These are phyloP conservation scores for Mycotypha africana DNA, from an alignment of 371 early-diverging fungal species.

Conservation along the genomic window DNA sequence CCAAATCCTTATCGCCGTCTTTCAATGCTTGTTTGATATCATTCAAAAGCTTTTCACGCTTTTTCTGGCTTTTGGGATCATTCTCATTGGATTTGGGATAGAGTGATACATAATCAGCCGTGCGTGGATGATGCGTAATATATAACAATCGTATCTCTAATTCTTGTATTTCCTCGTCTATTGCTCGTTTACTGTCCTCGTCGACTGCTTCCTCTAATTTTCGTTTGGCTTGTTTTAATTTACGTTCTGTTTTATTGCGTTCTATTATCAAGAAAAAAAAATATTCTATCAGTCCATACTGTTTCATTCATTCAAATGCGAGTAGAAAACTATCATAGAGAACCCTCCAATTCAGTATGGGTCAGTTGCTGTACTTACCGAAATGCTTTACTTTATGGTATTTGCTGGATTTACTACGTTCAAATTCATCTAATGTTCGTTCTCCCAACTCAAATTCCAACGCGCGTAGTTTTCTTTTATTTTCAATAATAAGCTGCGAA, in stretches of 20 bases:
- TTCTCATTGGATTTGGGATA: constrained; percentile 20
- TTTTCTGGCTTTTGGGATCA: constrained; percentile 8
- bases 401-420: constrained; percentile 18
- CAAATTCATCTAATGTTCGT: constrained; percentile 27
- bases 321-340: no score
- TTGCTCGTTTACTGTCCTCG: constrained; percentile 9
- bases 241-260: constrained; percentile 33
- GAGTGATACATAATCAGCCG: constrained; percentile 32
- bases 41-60: constrained; percentile 15
- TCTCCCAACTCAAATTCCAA: constrained; percentile 32
- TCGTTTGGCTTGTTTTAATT: constrained; percentile 14
- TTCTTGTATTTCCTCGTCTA: constrained; percentile 15
- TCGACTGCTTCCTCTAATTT: constrained; percentile 13
- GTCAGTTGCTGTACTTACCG: constrained; percentile 19
- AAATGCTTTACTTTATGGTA: constrained; percentile 35
- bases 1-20: constrained; percentile 20
- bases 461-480: constrained; percentile 26
- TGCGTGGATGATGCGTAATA: constrained; percentile 24
- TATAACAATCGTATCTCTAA: constrained; percentile 20
- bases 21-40: constrained; percentile 18
- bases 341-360: no score
- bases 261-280: constrained; percentile 15
- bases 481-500: constrained; percentile 15
- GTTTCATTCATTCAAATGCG: no score
- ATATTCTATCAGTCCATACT: no score